Evolutionary conservation across 352 stramenopile species (phyloP), one percentile per base, ranked within the genome.

Genomic region (Blastocystis sp.): DNA sequence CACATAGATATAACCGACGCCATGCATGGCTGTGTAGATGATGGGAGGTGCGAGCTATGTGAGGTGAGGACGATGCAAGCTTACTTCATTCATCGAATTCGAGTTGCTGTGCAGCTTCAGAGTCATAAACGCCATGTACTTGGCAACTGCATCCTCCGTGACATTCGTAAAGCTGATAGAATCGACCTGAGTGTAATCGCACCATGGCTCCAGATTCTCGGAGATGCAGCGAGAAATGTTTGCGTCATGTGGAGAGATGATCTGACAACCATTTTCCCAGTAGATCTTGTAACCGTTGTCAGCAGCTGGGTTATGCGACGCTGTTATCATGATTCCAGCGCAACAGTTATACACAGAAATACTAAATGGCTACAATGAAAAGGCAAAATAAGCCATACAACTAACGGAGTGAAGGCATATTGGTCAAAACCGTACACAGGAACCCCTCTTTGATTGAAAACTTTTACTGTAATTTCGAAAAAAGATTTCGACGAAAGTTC

Each of bases 231-330:
- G 90, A 11, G 96, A 95, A 89, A 99, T 99, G 76, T 92, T 93
- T 47, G 91, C 92, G 91, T 99, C 97, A 70, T 98, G 93, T 6
- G 97, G 96, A 54, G 96, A 93, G 90, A 98, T 98, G 90, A 99
- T 98, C 92, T 99, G 97, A 91, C 94, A 96, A 55, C 94, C 96
- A 90, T 98, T 97, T 62, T 90, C 91, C 94, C 95, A 97, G 91
- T 98, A 98, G 0, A 98, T 94, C 91, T 99, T 99, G 66, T 98
- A 99, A 53, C 97, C 97, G 92, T 98, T 95, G 93, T 99, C 97
- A 6, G 93, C 92, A 91, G 98, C 98, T 7, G 97, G 97, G 93
- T 99, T 99, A 92, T 99, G 97, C 70, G 95, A 98, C 24, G 96
- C 97, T 34, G 95, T 98, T 63, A 97, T 94, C 95, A 98, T 98